Evolutionary conservation across 129 eudicot species (phyloP).

Genomic region (Flaveria trinervia): DNA sequence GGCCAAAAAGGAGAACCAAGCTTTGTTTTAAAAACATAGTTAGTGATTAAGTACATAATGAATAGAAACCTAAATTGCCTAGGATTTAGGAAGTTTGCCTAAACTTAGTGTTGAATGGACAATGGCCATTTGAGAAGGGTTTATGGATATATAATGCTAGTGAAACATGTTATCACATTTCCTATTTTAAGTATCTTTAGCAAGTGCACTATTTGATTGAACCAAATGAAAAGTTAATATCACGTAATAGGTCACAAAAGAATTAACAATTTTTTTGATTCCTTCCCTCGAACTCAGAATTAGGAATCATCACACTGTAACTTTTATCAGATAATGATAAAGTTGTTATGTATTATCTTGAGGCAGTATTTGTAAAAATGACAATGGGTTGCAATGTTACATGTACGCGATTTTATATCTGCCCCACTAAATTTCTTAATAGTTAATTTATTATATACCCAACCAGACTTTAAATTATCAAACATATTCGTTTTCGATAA

Average conservation of each 20-base stretch:
- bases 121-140: background rate
- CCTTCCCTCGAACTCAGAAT: background rate
- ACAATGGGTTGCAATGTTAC: too few species aligned
- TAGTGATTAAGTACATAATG: background rate
- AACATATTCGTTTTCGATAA: too few species aligned
- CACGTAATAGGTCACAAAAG: slow-evolving; percentile 3
- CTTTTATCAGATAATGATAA: background rate
- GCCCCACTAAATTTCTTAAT: background rate
- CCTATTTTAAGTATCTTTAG: background rate
- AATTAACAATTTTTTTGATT: background rate
- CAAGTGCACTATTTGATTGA: background rate
- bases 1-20: background rate
- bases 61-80: background rate
- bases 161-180: background rate
- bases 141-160: background rate
- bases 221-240: slow-evolving; percentile 4
- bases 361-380: background rate
- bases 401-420: background rate
- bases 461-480: background rate
- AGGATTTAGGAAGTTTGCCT: background rate
- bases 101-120: background rate
- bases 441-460: background rate
- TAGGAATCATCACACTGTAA: background rate
- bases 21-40: background rate
- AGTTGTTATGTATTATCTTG: background rate